phyloP scores from a whole-genome alignment of 2,329 filamentous ascomycete genomes.

The Pestalotiopsis fici region DNA sequence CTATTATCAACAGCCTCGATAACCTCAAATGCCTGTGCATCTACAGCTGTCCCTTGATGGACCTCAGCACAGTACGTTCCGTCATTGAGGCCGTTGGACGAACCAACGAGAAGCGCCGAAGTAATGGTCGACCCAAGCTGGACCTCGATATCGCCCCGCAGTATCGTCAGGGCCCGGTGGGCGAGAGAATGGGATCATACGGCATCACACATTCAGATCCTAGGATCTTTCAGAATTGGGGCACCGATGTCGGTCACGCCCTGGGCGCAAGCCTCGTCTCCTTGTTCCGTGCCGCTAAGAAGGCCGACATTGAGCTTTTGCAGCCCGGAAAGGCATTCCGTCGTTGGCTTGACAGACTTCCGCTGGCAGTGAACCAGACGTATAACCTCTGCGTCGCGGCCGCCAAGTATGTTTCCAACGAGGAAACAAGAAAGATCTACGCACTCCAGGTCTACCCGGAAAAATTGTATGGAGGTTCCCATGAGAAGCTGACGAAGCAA shows the following conservation, averaged over 20 bases:
- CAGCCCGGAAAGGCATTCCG: constrained; percentile 24
- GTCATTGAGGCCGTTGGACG: constrained; percentile 19
- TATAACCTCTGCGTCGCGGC: background rate
- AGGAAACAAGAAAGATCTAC: background rate
- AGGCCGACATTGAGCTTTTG: constrained; percentile 21
- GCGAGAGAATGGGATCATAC: constrained; percentile 15
- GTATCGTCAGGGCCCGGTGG: constrained; percentile 13
- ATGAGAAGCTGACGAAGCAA: background rate
- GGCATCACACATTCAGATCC: constrained; percentile 17
- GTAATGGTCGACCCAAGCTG: constrained; percentile 18
- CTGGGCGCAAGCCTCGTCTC: constrained; percentile 16
- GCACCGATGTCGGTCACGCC: constrained; percentile 15
- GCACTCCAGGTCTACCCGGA: background rate
- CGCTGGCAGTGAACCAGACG: constrained; percentile 11
- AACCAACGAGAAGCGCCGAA: constrained; percentile 14
- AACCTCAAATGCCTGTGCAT: constrained; percentile 23
- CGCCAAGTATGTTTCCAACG: background rate
- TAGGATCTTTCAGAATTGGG: constrained; percentile 14
- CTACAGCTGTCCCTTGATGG: constrained; percentile 29
- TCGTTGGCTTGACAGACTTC: constrained; percentile 25
- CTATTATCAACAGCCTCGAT: constrained; percentile 17
- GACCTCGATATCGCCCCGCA: constrained; percentile 21
- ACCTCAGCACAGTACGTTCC: constrained; percentile 18
- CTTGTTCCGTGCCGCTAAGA: constrained; percentile 13
- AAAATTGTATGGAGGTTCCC: background rate